Percentiles rank a stretch among this genome's conserved stretches.
These are phyloP conservation scores for Magnolia sinica DNA, from an alignment of 164 flowering plant species.

Conservation along the genomic window DNA sequence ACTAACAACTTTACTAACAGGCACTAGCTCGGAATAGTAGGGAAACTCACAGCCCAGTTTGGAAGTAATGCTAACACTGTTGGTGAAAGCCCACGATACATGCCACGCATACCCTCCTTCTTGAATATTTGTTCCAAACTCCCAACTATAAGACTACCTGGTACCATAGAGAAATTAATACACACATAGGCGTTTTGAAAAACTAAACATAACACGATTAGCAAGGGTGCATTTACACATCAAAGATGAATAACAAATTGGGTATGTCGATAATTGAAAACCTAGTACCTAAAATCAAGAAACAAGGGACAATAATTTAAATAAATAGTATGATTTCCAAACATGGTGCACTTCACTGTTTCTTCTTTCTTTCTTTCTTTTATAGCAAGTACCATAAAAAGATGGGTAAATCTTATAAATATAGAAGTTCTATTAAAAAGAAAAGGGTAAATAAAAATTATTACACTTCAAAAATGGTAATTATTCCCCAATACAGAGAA, in stretches of 20 bases:
- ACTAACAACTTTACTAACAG: not conserved
- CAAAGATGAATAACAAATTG: not conserved
- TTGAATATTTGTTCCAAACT: conserved; percentile 74
- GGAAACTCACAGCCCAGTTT: conserved; percentile 56
- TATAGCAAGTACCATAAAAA: not conserved
- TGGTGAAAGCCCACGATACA: conserved; percentile 95
- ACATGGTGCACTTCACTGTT: not conserved
- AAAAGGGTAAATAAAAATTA: too few relatives aligned
- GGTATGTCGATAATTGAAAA: not conserved
- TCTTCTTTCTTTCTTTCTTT: not conserved
- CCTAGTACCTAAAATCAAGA: not conserved
- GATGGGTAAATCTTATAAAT: not conserved
- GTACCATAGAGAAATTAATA: not conserved
- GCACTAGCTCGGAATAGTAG: not conserved
- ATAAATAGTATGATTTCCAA: not conserved
- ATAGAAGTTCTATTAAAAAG: not conserved
- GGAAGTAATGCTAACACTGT: conserved; percentile 93
- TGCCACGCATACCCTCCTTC: conserved; percentile 88
- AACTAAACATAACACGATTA: not conserved
- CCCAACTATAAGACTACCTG: conserved; percentile 80
- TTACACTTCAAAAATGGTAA: too few relatives aligned
- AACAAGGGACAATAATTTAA: not conserved
- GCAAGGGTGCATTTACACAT: not conserved
- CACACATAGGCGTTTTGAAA: not conserved
- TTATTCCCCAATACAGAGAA: too few relatives aligned